Base-by-base conservation (phyloP, 306 rosid genomes). In the Medicago lupulina region DNA sequence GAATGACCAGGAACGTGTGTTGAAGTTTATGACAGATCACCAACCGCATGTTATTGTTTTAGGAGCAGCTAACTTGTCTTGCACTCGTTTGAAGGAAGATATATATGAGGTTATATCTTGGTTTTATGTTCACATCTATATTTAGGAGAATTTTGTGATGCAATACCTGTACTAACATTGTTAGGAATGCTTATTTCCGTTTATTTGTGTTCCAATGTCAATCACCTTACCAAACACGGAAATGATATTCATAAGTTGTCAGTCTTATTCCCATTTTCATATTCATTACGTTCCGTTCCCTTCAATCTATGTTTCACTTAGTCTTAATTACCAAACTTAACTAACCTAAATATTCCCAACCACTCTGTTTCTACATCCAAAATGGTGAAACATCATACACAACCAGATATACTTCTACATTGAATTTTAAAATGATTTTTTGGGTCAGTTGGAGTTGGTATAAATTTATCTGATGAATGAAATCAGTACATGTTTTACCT, bases 1-100 rank as follows among this genome's bases (percentile, higher is more conserved):
- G 81, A 89, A 86, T 75, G 96, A 95, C 76, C 97, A 95, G 83
- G 97, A 95, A 47, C 91, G 97, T 17, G 97, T 95, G 39, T 70
- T 95, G 83, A 95, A 95, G 90, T 95, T 95, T 83, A 95, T 95
- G 99, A 95, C 97, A 5, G 99, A 95, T 70, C 99, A 95, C 81
- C 99, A 95, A 82, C 99, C 99, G 6, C 99, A 95, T 81, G 99
- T 95, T 54, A 96, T 93, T 75, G 97, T 92, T 74, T 73, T 95
- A 75, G 99, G 99, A 79, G 99, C 99, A 58, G 96, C 87, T 74
- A 92, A 95, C 84, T 83, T 95, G 82, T 89, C 97, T 34, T 92
- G 99, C 76, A 87, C 91, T 47, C 93, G 97, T 76, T 78, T 95
- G 88, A 95, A 95, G 81, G 97, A 92, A 16, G 97, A 95, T 79